Evolutionary conservation across 2,329 filamentous ascomycete species (phyloP).

Genomic region (Kalmusia sp.): DNA sequence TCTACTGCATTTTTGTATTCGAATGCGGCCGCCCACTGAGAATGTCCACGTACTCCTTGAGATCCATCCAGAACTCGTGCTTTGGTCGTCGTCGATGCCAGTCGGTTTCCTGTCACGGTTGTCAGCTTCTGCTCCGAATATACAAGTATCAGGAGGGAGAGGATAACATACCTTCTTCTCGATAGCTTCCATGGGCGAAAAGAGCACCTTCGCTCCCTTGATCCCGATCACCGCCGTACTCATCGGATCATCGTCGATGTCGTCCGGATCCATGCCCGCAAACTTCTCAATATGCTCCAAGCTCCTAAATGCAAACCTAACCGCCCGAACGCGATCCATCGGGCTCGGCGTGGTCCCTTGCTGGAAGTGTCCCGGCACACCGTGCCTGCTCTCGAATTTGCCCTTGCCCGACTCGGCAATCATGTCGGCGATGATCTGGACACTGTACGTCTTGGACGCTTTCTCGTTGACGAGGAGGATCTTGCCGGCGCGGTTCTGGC

Average conservation of each 20-base stretch:
- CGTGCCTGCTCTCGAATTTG: slow-evolving; percentile 89
- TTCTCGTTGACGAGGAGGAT: slow-evolving; percentile 97
- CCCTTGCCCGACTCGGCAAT: slow-evolving; percentile 92
- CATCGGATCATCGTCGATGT: slow-evolving; percentile 75
- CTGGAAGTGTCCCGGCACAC: slow-evolving; percentile 57
- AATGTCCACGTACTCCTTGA: slow-evolving; percentile 84
- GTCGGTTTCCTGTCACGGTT: slow-evolving; percentile 81
- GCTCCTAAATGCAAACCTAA: slow-evolving; percentile 91
- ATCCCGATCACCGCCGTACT: slow-evolving; percentile 89
- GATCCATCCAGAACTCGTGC: slow-evolving; percentile 81
- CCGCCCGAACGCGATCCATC: slow-evolving; percentile 94
- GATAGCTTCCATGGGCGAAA: slow-evolving; percentile 79
- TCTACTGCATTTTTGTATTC: background rate
- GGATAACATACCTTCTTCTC: slow-evolving; percentile 63
- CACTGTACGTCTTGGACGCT: slow-evolving; percentile 86
- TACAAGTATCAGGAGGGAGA: too few species aligned
- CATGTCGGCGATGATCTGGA: slow-evolving; percentile 92
- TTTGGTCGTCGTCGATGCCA: slow-evolving; percentile 89
- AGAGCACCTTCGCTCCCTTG: slow-evolving; percentile 87
- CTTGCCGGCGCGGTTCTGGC: slow-evolving; percentile 88
- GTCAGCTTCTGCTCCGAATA: too few species aligned
- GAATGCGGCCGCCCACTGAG: slow-evolving; percentile 66
- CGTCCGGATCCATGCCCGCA: slow-evolving; percentile 67
- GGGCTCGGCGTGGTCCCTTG: slow-evolving; percentile 69
- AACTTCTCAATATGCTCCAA: slow-evolving; percentile 89